Conservation (phyloP, 2,329 filamentous ascomycete genomes). For the Polytolypa hystricis region DNA sequence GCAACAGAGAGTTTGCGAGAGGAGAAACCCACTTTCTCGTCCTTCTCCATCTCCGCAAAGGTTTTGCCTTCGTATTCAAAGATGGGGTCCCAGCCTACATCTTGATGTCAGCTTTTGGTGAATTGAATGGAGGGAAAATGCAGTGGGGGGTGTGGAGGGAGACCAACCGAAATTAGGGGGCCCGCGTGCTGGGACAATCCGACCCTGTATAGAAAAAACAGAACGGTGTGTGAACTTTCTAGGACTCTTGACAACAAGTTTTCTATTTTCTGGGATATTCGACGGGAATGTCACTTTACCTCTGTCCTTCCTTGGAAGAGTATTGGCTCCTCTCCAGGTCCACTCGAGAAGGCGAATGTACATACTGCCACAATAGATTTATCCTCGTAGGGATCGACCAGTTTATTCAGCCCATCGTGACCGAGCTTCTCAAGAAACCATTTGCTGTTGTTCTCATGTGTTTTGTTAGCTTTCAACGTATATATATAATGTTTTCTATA, state of each 20-base stretch:
- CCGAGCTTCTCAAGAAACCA: slow-evolving; percentile 83
- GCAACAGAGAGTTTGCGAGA: background rate
- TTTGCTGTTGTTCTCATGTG: slow-evolving; percentile 50
- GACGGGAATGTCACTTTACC: too few species aligned
- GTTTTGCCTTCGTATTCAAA: slow-evolving; percentile 92
- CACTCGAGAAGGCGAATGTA: slow-evolving; percentile 85
- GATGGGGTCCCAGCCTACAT: slow-evolving; percentile 81
- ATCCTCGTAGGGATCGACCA: slow-evolving; percentile 78
- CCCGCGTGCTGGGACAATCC: slow-evolving; percentile 75
- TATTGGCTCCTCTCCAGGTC: slow-evolving; percentile 70
- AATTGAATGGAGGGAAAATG: slow-evolving; percentile 7
- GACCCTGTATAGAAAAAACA: slow-evolving; percentile 43
- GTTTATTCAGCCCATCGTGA: slow-evolving; percentile 75
- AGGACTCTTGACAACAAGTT: too few species aligned
- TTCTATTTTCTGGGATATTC: too few species aligned
- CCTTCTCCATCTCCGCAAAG: slow-evolving; percentile 88
- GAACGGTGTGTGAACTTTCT: background rate
- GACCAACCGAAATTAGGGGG: slow-evolving; percentile 67
- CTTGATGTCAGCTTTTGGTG: slow-evolving; percentile 7
- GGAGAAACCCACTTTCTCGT: slow-evolving; percentile 62
- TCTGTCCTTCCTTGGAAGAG: slow-evolving; percentile 86
- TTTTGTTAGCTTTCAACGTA: slow-evolving; percentile 2
- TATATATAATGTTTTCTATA: background rate
- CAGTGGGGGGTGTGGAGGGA: background rate
- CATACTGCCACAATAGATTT: slow-evolving; percentile 89